Percentiles rank a stretch among this genome's conserved stretches.
These are phyloP conservation scores for Sporothrix sp. DNA, from an alignment of 2,329 filamentous ascomycete species.

Conservation along the genomic window DNA sequence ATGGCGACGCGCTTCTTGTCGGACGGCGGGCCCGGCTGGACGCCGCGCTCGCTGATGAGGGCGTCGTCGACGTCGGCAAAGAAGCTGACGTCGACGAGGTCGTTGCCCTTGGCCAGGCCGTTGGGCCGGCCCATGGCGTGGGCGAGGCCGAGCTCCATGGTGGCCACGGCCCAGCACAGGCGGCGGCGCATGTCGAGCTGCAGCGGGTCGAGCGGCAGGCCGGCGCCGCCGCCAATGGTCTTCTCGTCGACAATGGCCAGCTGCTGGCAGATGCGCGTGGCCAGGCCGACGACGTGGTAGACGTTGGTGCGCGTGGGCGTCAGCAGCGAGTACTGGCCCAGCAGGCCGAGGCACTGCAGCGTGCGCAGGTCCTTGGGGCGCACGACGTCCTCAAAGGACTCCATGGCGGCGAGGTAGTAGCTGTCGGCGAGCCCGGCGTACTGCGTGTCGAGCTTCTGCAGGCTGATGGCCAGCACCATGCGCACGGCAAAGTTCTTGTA, in stretches of 20 bases:
- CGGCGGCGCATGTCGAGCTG: slow-evolving; percentile 84
- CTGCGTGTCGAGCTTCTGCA: slow-evolving; percentile 81
- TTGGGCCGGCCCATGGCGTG: slow-evolving; percentile 82
- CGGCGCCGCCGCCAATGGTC: slow-evolving; percentile 61
- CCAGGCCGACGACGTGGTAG: slow-evolving; percentile 86
- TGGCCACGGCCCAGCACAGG: slow-evolving; percentile 77
- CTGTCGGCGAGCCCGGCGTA: slow-evolving; percentile 93
- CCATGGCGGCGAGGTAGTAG: slow-evolving; percentile 85
- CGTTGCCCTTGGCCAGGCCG: slow-evolving; percentile 70
- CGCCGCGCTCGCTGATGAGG: slow-evolving; percentile 68
- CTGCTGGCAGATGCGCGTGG: slow-evolving; percentile 79
- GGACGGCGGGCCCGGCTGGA: slow-evolving; percentile 60
- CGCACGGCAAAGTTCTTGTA: slow-evolving; percentile 82
- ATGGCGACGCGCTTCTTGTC: slow-evolving; percentile 82
- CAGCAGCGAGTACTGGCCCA: slow-evolving; percentile 83
- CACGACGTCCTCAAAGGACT: slow-evolving; percentile 71
- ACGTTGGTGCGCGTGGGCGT: slow-evolving; percentile 87
- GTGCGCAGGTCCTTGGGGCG: slow-evolving; percentile 86
- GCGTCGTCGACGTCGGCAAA: slow-evolving; percentile 75
- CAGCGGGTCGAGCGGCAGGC: slow-evolving; percentile 53
- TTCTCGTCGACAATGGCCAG: slow-evolving; percentile 81
- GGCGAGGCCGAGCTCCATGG: slow-evolving; percentile 81
- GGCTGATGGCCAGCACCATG: slow-evolving; percentile 88
- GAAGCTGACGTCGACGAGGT: slow-evolving; percentile 77
- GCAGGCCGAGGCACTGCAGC: slow-evolving; percentile 76